Evolutionary conservation across 805 yeast genomes (phyloP).

Genomic region (Monosporozyma yasuniensis): DNA sequence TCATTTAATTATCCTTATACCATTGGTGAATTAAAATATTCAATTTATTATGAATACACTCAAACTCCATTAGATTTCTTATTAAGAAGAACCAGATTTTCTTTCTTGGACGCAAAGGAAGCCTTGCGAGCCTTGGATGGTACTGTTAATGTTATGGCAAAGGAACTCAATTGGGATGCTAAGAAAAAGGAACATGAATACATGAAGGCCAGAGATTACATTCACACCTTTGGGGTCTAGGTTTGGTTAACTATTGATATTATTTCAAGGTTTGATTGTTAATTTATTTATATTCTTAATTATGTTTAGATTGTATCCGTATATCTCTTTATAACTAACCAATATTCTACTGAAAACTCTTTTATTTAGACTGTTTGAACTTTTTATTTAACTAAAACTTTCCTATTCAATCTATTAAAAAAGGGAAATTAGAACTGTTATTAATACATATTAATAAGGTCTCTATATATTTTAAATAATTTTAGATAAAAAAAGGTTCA

Average conservation of each 20-base stretch:
- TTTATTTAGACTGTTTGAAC: no score
- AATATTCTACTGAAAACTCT: background rate
- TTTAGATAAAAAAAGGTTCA: background rate
- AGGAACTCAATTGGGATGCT: slow-evolving; percentile 65
- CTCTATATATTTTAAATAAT: background rate
- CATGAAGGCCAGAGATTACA: slow-evolving; percentile 44
- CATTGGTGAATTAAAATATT: slow-evolving; percentile 80
- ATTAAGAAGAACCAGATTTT: slow-evolving; percentile 88
- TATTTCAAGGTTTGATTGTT: background rate
- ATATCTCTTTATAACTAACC: no score
- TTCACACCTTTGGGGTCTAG: slow-evolving; percentile 42
- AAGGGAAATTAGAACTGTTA: background rate
- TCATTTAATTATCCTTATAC: slow-evolving; percentile 75
- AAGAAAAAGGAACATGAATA: slow-evolving; percentile 46
- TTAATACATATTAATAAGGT: background rate
- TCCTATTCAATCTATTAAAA: background rate
- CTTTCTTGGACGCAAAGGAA: slow-evolving; percentile 80
- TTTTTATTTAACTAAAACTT: no score
- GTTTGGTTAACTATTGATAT: background rate
- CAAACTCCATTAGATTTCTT: slow-evolving; percentile 84
- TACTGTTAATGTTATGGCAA: slow-evolving; percentile 77
- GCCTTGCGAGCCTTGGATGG: slow-evolving; percentile 75
- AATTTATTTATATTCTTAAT: background rate
- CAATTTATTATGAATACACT: slow-evolving; percentile 72
- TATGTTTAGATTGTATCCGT: background rate